phyloP scores from a whole-genome alignment of 257 asterid species.

The Verbena officinalis region DNA sequence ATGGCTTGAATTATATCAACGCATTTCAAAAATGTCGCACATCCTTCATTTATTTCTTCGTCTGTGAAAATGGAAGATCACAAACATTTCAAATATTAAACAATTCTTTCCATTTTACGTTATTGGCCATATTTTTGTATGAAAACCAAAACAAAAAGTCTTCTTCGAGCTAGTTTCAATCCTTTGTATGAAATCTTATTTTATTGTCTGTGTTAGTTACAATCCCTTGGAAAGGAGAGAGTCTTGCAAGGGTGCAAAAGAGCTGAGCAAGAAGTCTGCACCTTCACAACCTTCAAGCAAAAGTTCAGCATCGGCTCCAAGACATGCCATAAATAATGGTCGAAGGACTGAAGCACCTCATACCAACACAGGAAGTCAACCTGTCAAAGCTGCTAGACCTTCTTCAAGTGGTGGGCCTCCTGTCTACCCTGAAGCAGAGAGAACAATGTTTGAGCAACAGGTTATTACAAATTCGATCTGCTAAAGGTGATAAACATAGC shows the following conservation, averaged over 20 bases:
- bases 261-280: slow-evolving; percentile 67
- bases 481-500: neutral
- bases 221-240: slow-evolving; percentile 92
- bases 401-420: slow-evolving; percentile 74
- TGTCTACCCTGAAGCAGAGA: slow-evolving; percentile 56
- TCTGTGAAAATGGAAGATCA: neutral
- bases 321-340: slow-evolving; percentile 51
- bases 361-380: slow-evolving; percentile 42
- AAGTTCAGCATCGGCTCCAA: slow-evolving; percentile 52
- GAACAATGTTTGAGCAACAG: slow-evolving; percentile 65
- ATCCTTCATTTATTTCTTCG: neutral
- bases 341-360: slow-evolving; percentile 55
- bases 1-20: neutral
- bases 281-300: slow-evolving; percentile 58
- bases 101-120: neutral
- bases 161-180: too few species aligned
- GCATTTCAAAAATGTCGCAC: neutral
- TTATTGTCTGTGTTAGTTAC: slow-evolving; percentile 47
- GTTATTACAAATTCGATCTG: slow-evolving; percentile 40
- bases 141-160: too few species aligned
- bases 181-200: neutral
- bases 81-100: neutral
- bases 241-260: slow-evolving; percentile 86
- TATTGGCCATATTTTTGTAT: neutral
- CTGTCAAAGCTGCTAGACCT: slow-evolving; percentile 68